phyloP scores from a whole-genome alignment of 768 basidiomycete genomes.

The Boletus barrowsii region DNA sequence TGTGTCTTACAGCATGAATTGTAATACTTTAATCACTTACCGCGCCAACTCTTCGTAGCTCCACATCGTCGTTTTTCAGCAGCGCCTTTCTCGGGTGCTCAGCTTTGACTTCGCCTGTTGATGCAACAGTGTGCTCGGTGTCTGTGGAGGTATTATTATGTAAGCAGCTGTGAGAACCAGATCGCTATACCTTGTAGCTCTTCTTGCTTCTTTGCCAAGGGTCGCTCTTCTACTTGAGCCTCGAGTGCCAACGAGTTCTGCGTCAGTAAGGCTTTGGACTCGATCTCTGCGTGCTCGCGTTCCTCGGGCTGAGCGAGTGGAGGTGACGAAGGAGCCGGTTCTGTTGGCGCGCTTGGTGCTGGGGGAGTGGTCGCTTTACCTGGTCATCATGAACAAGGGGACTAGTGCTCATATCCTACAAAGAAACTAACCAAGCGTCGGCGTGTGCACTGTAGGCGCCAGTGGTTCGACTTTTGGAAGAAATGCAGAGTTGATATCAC shows the following conservation, averaged over 20 bases:
- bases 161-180: slow-evolving; percentile 4
- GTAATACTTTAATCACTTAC: slow-evolving; percentile 40
- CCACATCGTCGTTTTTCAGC: slow-evolving; percentile 82
- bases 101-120: slow-evolving; percentile 26
- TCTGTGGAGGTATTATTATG: slow-evolving; percentile 7
- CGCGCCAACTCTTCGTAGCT: slow-evolving; percentile 73
- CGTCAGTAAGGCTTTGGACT: slow-evolving; percentile 56
- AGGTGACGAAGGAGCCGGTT: slow-evolving; percentile 9
- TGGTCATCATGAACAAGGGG: slow-evolving; percentile 17
- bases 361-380: slow-evolving; percentile 16
- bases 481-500: slow-evolving; percentile 96
- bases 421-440: slow-evolving; percentile 23
- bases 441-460: slow-evolving; percentile 21
- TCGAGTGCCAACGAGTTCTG: slow-evolving; percentile 76
- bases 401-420: background rate
- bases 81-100: slow-evolving; percentile 68
- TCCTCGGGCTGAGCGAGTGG: slow-evolving; percentile 33
- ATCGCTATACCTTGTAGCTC: slow-evolving; percentile 52
- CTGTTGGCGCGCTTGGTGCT: slow-evolving; percentile 17
- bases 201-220: slow-evolving; percentile 86
- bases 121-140: slow-evolving; percentile 12
- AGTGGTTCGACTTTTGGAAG: slow-evolving; percentile 71
- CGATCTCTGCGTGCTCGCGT: slow-evolving; percentile 42
- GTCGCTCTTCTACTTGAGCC: slow-evolving; percentile 81
- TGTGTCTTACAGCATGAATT: background rate